Evolutionary conservation across 2,329 filamentous ascomycete genomes (phyloP).

Genomic region (Zalaria sp.): DNA sequence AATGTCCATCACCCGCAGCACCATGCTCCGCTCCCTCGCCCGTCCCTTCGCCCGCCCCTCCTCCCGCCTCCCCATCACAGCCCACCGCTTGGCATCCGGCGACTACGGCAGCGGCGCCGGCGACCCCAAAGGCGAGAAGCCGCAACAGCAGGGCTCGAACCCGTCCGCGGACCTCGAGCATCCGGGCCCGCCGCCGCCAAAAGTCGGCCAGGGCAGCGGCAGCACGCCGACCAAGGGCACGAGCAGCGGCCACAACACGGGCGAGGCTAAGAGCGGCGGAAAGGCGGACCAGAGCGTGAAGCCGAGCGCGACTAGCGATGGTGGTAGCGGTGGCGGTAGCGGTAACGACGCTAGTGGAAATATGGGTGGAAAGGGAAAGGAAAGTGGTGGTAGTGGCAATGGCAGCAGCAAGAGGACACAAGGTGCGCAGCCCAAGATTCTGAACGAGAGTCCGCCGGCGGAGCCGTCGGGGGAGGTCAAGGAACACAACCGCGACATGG

Average conservation of each 20-base stretch:
- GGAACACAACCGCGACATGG: constrained; percentile 31
- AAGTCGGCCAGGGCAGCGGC: constrained; percentile 22
- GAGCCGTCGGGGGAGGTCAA: constrained; percentile 21
- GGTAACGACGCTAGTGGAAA: constrained; percentile 1
- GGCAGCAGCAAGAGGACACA: constrained; percentile 7
- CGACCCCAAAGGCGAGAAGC: constrained; percentile 28
- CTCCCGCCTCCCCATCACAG: constrained; percentile 5
- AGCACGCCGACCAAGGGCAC: constrained; percentile 15
- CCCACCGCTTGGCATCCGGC: constrained; percentile 18
- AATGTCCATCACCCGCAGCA: constrained; percentile 7
- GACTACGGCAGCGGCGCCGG: constrained; percentile 30
- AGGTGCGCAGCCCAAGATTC: constrained; percentile 29
- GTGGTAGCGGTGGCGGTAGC: not conserved
- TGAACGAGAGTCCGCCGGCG: constrained; percentile 20
- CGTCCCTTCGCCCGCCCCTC: constrained; percentile 9
- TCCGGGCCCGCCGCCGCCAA: constrained; percentile 29
- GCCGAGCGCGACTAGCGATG: constrained; percentile 1
- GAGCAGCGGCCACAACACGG: constrained; percentile 6
- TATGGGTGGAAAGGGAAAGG: constrained; percentile 4
- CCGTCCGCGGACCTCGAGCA: constrained; percentile 27
- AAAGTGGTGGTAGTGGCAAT: not conserved
- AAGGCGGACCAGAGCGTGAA: constrained; percentile 2
- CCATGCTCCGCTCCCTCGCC: constrained; percentile 8
- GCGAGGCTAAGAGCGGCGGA: constrained; percentile 4
- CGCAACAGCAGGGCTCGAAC: constrained; percentile 26